Evolutionary conservation across 2,329 filamentous ascomycete species (phyloP).

Genomic region (Chrysoporthe austroafricana): DNA sequence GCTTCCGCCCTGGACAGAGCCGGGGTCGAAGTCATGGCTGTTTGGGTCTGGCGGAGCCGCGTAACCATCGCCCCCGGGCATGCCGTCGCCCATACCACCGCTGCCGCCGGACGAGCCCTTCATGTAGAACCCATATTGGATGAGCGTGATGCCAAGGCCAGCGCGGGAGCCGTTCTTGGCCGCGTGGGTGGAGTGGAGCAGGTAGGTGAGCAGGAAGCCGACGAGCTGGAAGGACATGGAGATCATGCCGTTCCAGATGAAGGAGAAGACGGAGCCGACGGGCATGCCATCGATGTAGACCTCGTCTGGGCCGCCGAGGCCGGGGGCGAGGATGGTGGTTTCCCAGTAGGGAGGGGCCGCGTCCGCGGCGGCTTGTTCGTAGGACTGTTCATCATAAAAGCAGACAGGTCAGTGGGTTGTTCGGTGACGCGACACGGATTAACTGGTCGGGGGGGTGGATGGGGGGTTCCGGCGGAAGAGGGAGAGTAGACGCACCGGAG

Average conservation of each 20-base stretch:
- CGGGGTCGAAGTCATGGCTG: conserved; percentile 83
- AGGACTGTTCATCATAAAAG: conserved; percentile 64
- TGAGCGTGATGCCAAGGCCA: conserved; percentile 90
- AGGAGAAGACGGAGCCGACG: conserved; percentile 84
- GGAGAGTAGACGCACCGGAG: conserved; percentile 71
- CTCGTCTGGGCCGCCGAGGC: conserved; percentile 86
- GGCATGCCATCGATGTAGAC: conserved; percentile 97
- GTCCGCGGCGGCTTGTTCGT: conserved; percentile 97
- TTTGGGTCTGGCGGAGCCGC: conserved; percentile 84
- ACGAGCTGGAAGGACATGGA: conserved; percentile 97
- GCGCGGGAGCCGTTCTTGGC: conserved; percentile 97
- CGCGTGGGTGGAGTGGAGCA: conserved; percentile 95
- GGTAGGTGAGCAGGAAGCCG: conserved; percentile 96
- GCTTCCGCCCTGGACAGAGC: conserved; percentile 56
- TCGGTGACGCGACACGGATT: not conserved
- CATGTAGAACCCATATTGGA: conserved; percentile 98
- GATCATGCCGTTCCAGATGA: conserved; percentile 94
- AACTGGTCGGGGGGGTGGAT: no score
- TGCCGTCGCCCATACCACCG: conserved; percentile 44
- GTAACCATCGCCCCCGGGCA: conserved; percentile 51
- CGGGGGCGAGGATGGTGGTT: conserved; percentile 94
- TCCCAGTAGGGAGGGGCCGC: conserved; percentile 98
- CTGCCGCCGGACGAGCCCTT: conserved; percentile 55
- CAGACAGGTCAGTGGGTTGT: conserved; percentile 39
- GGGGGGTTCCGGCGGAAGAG: not conserved